Evolutionary conservation across 352 stramenopile genomes (phyloP), one percentile per base, ranked within the genome.

Genomic region (Globisporangium iwayamae): DNA sequence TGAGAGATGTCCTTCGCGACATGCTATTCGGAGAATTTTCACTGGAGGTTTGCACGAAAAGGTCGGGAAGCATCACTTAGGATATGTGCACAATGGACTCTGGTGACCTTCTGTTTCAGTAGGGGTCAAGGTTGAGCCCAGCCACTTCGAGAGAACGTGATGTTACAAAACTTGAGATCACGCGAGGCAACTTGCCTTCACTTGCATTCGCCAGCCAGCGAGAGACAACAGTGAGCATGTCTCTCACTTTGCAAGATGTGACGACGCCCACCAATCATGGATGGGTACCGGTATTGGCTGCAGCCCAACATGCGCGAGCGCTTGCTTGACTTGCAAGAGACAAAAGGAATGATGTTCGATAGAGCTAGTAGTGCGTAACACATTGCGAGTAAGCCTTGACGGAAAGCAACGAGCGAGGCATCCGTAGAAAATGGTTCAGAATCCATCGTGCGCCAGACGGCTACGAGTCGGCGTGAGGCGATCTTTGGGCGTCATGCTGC

Each of bases 111-210:
- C 39, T 46, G 39, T 46, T 46, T 46, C 39, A 46, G 13, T 46
- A 14, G 39, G 13, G 10, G 25, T 28, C 9, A 43, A 46, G n/a
- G 39, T 32, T 39, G 52, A 58, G 32, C 7, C 52, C 52, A 58
- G 52, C 52, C 18, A 32, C 52, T 58, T 8, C 32, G n/a, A 58
- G 52, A 32, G 52, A 58, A 58, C n/a, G n/a, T 32, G 10, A 18
- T 25, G 43, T 28, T 28, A 25, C 46, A 32, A 48, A 52, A 48
- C 7, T 4, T 4, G 18, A 4, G 41, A 47, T 20, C 2, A 48
- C 43, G 16, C 43, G 32, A 54, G 22, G 4, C 34, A 57, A 28
- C 25, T 28, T 28, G 20, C 51, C 18, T 57, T 57, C 51, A 56
- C 18, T 36, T 28, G 51, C 51, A 28, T 28, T 43, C 51, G 51